Evolutionary conservation across 768 basidiomycete species (phyloP), one percentile per base, ranked within the genome.

Genomic region (Rhodotorula kratochvilovae): DNA sequence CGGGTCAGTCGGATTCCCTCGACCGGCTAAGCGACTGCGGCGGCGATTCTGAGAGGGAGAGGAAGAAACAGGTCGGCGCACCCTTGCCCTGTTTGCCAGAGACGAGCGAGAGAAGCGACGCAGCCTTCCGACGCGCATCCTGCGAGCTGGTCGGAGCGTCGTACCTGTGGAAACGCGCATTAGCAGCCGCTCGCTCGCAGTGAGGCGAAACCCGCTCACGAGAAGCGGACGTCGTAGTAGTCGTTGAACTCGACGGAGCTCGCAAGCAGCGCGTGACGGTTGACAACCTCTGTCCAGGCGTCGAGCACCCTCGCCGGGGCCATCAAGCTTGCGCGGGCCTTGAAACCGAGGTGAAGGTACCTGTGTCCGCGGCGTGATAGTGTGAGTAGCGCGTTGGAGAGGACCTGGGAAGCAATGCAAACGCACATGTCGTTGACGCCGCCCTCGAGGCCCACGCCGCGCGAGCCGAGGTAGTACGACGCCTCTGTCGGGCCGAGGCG

Each of bases 391-490:
- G 31, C 15, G 16, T 5, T 29, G 36, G 19, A 12, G 11, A 23
- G 11, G 19, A 25, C 33, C 16, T 23, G 48, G 36, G 31, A 33
- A 31, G 27, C 11, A 35, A 35, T 6, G 25, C 5, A 7, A 23
- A 78, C 86, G 70, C 76, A 90, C 91, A 93, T 92, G 79, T 93
- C 91, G 76, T 93, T 93, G 45, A 92, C 90, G 31, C 81, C 81
- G 25, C 63, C 57, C 42, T 67, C 65, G 23, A 42, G 19, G 10
- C 89, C 89, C 63, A 83, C 85, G 56, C 87, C 87, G n/a, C 91
- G 84, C 6, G 87, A 87, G 5, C 89, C 90, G 17, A 92, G 83
- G 79, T 85, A 92, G 80, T 91, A 93, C 2, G 89, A 90, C 15
- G 85, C 79, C 80, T 92, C 90, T 33, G 86, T 90, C 67, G 90